Evolutionary conservation across 2,329 filamentous ascomycete genomes (phyloP), one percentile per base, ranked within the genome.

Genomic region (Fusarium tanahbumbuense): DNA sequence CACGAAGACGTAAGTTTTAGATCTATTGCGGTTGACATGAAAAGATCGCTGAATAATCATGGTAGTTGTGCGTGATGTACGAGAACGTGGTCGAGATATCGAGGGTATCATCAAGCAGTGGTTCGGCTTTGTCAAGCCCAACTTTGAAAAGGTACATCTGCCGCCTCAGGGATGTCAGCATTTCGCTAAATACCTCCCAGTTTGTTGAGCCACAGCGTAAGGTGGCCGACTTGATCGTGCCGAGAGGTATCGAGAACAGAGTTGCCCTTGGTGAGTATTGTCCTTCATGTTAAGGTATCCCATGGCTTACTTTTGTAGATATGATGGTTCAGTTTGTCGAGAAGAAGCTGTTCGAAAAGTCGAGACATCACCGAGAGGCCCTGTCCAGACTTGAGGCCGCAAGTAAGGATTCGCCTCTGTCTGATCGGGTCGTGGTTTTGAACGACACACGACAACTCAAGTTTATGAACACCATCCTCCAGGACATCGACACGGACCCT

Each of bases 41-140:
- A 46, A n/a, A 11, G 12, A 12, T 47, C 40, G 22, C 60, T 67
- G 18, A 73, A 57, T 20, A 44, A 32, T 72, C 56, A 72, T 40
- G 23, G 2, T 67, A 94, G 92, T 97, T 72, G 83, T 93, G 40
- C 92, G 96, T 76, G 96, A 99, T 81, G 93, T 98, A 23, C 89
- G 89, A 74, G 93, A 97, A 75, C 90, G 96, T 75, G 95, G 93
- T 5, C 88, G 96, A 77, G 95, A 97, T 76, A 92, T 98, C 60
- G 92, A 98, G 77, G 96, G 96, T 42, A 95, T 94, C 76, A 94
- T 99, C 79, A 98, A 98, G 81, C 96, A 99, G 79, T 99, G 96
- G 96, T 98, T 98, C 78, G 84, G 83, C 13, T 99, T 92, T 78
- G 96, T 99, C 45, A 99, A 99, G 81, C 96, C 96, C 5, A 98